These are phyloP conservation scores for Penicillium sp. DNA, from an alignment of 2,329 filamentous ascomycete genomes.

Conservation along the genomic window DNA sequence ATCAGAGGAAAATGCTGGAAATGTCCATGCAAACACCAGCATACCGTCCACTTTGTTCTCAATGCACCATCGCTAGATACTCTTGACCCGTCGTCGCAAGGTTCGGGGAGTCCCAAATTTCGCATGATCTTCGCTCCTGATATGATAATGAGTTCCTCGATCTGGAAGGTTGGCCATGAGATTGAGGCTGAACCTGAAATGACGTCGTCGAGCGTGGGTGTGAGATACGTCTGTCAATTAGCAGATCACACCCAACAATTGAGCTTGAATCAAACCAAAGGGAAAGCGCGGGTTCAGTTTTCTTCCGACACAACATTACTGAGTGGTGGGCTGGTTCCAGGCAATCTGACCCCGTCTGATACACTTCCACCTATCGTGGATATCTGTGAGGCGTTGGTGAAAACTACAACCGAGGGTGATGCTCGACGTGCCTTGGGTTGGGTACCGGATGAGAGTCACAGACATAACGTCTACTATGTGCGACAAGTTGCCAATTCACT, in stretches of 20 bases:
- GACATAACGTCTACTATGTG: background rate
- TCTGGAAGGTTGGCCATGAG: background rate
- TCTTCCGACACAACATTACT: background rate
- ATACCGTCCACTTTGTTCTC: conserved; percentile 1
- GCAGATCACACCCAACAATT: background rate
- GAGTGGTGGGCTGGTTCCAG: background rate
- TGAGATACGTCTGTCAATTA: background rate
- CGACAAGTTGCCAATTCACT: background rate
- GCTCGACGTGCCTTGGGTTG: background rate
- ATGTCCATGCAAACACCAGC: conserved; percentile 8
- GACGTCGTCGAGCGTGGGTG: background rate
- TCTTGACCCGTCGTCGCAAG: background rate
- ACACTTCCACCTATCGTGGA: background rate
- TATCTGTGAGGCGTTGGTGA: background rate
- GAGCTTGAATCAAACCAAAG: background rate
- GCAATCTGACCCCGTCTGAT: background rate
- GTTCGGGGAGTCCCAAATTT: background rate
- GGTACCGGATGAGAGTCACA: background rate
- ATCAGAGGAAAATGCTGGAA: conserved; percentile 9
- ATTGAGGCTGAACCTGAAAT: background rate
- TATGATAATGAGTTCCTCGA: background rate
- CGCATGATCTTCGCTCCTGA: background rate
- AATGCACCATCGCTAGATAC: background rate
- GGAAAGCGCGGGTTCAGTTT: background rate
- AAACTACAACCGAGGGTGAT: background rate